These are phyloP conservation scores for Fraxinus albicans DNA, from an alignment of 305 asterid genomes.

Conservation along the genomic window DNA sequence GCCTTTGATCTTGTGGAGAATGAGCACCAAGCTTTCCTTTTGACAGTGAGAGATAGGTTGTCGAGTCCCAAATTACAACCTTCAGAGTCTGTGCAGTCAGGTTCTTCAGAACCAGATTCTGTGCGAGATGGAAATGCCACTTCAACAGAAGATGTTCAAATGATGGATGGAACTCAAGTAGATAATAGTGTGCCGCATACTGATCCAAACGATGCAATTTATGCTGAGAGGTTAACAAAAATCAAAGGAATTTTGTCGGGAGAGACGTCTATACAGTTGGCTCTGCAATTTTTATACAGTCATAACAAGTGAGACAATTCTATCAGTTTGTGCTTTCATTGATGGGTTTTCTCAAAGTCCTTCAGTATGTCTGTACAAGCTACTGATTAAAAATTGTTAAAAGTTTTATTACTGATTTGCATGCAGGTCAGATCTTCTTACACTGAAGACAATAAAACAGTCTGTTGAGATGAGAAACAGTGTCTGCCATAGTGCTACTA, in stretches of 20 bases:
- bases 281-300: constrained; percentile 89
- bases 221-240: constrained; percentile 58
- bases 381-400: constrained; percentile 13
- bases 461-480: constrained; percentile 98
- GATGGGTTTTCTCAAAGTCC: not conserved
- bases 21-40: constrained; percentile 93
- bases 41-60: constrained; percentile 74
- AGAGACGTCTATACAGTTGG: constrained; percentile 90
- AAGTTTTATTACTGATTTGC: constrained; percentile 25
- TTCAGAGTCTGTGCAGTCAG: constrained; percentile 44
- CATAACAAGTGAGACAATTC: constrained; percentile 77
- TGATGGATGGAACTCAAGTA: constrained; percentile 56
- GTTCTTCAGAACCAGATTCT: constrained; percentile 43
- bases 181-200: constrained; percentile 27
- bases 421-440: constrained; percentile 93
- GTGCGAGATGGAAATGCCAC: constrained; percentile 38
- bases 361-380: not conserved
- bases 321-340: constrained; percentile 14
- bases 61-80: constrained; percentile 56
- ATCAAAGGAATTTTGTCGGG: constrained; percentile 89
- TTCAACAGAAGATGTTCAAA: constrained; percentile 52
- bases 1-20: constrained; percentile 97
- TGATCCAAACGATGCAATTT: constrained; percentile 53
- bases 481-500: constrained; percentile 98
- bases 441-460: constrained; percentile 95